phyloP scores from a whole-genome alignment of 345 rosid species.

The Crucihimalaya himalaica region DNA sequence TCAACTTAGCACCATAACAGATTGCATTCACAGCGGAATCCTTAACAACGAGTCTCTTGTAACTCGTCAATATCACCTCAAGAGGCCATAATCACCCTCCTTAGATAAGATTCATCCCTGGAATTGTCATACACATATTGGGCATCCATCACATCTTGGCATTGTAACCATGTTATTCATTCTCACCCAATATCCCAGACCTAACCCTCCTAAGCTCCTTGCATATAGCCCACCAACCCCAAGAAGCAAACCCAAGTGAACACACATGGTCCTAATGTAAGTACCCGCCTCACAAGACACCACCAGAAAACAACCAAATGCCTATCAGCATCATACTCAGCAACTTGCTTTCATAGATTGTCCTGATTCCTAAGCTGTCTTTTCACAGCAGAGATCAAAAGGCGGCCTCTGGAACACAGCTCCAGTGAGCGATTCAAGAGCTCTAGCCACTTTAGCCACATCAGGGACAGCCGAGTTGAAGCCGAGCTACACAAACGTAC shows the following conservation, averaged over 20 bases:
- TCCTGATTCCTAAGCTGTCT: slow-evolving; percentile 94
- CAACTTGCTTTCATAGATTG: slow-evolving; percentile 83
- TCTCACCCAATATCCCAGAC: slow-evolving; percentile 92
- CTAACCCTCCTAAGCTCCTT: slow-evolving; percentile 91
- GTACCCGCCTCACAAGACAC: slow-evolving; percentile 96
- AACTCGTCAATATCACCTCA: slow-evolving; percentile 82
- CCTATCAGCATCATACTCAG: slow-evolving; percentile 75
- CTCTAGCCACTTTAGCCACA: slow-evolving; percentile 82
- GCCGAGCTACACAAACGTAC: slow-evolving; percentile 90
- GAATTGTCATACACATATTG: slow-evolving; percentile 74
- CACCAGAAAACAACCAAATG: slow-evolving; percentile 97
- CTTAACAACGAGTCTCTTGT: slow-evolving; percentile 90
- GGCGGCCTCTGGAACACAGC: slow-evolving; percentile 96
- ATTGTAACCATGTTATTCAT: slow-evolving; percentile 94
- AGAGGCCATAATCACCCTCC: slow-evolving; percentile 94
- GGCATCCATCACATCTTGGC: slow-evolving; percentile 99
- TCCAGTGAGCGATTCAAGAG: slow-evolving; percentile 85
- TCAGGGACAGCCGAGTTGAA: slow-evolving; percentile 87
- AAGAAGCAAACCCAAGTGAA: slow-evolving; percentile 83
- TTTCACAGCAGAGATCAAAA: slow-evolving; percentile 87
- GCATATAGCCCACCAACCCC: slow-evolving; percentile 99
- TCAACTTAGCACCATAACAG: slow-evolving; percentile 91
- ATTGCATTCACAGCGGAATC: slow-evolving; percentile 95
- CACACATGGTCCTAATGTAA: slow-evolving; percentile 92
- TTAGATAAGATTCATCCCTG: slow-evolving; percentile 72